phyloP scores from a whole-genome alignment of 768 basidiomycete genomes.

The Artomyces pyxidatus region DNA sequence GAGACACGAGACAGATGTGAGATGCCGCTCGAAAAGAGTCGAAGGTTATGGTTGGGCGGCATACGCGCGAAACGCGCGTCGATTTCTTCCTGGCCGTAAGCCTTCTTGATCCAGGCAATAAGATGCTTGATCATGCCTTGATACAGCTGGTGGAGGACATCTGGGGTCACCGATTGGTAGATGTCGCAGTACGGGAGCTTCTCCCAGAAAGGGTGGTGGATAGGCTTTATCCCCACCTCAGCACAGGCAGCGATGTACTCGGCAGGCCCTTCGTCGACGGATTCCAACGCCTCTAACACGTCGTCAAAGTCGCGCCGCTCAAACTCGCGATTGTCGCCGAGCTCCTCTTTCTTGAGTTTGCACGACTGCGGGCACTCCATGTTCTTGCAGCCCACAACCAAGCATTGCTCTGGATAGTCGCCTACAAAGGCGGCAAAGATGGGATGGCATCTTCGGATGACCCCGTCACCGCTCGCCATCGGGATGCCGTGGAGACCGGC shows the following conservation, averaged over 20 bases:
- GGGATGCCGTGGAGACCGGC: conserved; percentile 2
- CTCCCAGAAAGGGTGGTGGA: not conserved
- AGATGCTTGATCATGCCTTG: not conserved
- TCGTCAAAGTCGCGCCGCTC: conserved; percentile 6
- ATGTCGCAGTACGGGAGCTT: not conserved
- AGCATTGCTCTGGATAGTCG: conserved; percentile 21
- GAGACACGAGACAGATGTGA: too few species aligned
- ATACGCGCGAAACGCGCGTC: not conserved
- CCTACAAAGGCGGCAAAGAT: conserved; percentile 17
- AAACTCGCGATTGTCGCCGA: too few species aligned
- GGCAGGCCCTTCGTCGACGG: conserved; percentile 15
- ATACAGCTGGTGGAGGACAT: not conserved
- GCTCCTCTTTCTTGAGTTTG: too few species aligned
- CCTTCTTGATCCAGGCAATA: not conserved
- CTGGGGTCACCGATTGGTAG: not conserved
- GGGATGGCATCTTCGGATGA: conserved; percentile 15
- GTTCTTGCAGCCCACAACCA: conserved; percentile 15
- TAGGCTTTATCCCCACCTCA: not conserved
- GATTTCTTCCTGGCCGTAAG: not conserved
- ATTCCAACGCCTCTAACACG: conserved; percentile 19
- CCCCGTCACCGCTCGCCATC: conserved; percentile 17
- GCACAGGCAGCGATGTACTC: not conserved
- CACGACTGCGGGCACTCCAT: conserved; percentile 18
- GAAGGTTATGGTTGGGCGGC: not conserved
- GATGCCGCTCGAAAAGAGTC: not conserved